These are phyloP conservation scores for Lodderomyces margitis DNA, from an alignment of 1,139 yeast genomes.

Conservation along the genomic window DNA sequence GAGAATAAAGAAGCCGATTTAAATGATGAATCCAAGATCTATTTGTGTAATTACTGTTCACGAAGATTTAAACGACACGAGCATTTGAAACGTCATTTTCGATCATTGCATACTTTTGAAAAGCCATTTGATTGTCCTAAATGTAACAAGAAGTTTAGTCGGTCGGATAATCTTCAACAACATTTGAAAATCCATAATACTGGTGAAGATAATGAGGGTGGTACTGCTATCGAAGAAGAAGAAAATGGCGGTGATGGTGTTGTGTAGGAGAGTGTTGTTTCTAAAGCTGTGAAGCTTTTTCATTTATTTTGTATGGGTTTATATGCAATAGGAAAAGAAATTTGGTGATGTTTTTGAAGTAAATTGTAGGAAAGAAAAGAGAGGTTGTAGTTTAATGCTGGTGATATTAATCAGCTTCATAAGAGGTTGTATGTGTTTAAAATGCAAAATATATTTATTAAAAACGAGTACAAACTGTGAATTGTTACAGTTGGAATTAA, in stretches of 20 bases:
- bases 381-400: too few relatives aligned
- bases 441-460: too few relatives aligned
- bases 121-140: slow-evolving; percentile 72
- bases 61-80: slow-evolving; percentile 75
- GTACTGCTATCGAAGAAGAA: neutral
- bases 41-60: slow-evolving; percentile 49
- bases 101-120: slow-evolving; percentile 71
- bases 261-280: neutral
- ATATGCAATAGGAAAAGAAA: too few relatives aligned
- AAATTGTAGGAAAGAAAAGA: too few relatives aligned
- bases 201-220: slow-evolving; percentile 24
- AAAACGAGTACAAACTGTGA: too few relatives aligned
- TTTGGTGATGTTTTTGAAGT: too few relatives aligned
- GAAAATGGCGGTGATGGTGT: neutral
- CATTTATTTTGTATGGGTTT: too few relatives aligned
- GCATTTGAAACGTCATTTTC: slow-evolving; percentile 72
- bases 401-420: too few relatives aligned
- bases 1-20: slow-evolving; percentile 48
- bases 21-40: slow-evolving; percentile 41
- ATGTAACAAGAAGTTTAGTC: slow-evolving; percentile 70
- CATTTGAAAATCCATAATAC: slow-evolving; percentile 68
- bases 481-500: too few relatives aligned
- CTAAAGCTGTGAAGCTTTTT: too few relatives aligned
- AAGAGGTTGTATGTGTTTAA: neutral
- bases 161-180: slow-evolving; percentile 74